Evolutionary conservation across 129 eudicot species (phyloP), one percentile per base, ranked within the genome.

Genomic region (Scalesia atractyloides): DNA sequence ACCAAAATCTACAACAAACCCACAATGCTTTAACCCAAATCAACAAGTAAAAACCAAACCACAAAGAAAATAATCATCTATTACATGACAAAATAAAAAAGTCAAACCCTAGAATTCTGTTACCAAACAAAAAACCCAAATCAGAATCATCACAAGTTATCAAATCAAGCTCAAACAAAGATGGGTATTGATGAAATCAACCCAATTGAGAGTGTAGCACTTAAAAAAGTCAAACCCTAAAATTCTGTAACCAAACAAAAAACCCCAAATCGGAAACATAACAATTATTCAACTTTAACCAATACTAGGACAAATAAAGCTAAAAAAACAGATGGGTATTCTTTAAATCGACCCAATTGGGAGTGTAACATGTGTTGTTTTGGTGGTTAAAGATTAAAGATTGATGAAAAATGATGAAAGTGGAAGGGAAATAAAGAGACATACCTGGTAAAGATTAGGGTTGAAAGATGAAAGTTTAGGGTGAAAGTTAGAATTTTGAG

Each of bases 401-500:
- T 24, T 24, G 61, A 60, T 19, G 16, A 50, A 66, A 66, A 53
- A 7, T 18, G 66, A 62, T 0, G 47, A 68, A 61, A 64, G 70
- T 61, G 26, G 34, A 53, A 36, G 67, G 78, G 79, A 61, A 74
- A 66, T 17, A 66, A 80, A 80, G 53, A 18, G 79, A 12, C 22
- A 74, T 75, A 80, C 84, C 84, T 80, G 68, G 22, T 68, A 80
- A 74, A 78, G 82, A 71, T 71, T 80, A 80, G 83, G 79, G 83
- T 75, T 44, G 56, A 68, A 68, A 68, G 51, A 36, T 15, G 76
- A 80, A 76, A 71, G 60, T 61, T 68, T 68, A 24, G 61, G 30
- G 14, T 18, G 33, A 46, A 79, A 64, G 11, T 66, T 79, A 69
- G 59, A 8, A 64, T 15, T 66, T 79, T 75, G 59, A 11, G 77